Evolutionary conservation across 2,329 filamentous ascomycete species (phyloP), one percentile per base, ranked within the genome.

Genomic region (Escovopsis sp.): DNA sequence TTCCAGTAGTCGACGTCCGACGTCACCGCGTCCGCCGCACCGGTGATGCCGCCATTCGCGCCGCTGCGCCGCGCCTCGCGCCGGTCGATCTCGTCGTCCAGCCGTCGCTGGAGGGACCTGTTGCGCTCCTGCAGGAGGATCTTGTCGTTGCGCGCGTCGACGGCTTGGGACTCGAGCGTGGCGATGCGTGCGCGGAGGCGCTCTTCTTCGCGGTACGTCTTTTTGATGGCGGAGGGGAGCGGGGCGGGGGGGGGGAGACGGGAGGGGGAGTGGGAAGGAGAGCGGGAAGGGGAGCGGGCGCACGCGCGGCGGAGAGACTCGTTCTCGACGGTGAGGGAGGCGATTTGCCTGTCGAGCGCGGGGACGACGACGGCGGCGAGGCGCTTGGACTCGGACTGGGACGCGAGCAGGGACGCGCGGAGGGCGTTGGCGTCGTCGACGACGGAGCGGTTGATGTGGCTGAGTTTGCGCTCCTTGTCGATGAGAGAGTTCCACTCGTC

Each of bases 401-500:
- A 48, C 4, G 46, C 43, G 13, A 55, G 47, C 12, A 63, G 50
- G 33, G 52, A 50, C 38, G 49, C 45, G 39, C 58, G 57, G 18
- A 66, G 48, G 6, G 46, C 36, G 30, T 47, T 45, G 39, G 54
- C 48, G 26, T 60, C 53, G 19, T 41, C 42, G 15, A 45, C 42
- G 17, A 60, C 56, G 14, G 43, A 41, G 33, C 53, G 50, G 42
- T 60, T 60, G 35, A 49, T 39, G 23, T 57, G 52, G 9, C 55
- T 48, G 9, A 61, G 46, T 27, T 44, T 47, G 19, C 49, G 51
- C 43, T 61, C 60, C 27, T 54, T 52, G 31, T 56, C 52, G 23
- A 58, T 45, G 9, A 60, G 42, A 9, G 46, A 45, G 19, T 54
- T 50, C 57, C 57, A 62, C 15, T 58, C 55, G 2, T 57, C 54